phyloP scores from a whole-genome alignment of 2,329 filamentous ascomycete genomes.

The Alternaria postmessia region DNA sequence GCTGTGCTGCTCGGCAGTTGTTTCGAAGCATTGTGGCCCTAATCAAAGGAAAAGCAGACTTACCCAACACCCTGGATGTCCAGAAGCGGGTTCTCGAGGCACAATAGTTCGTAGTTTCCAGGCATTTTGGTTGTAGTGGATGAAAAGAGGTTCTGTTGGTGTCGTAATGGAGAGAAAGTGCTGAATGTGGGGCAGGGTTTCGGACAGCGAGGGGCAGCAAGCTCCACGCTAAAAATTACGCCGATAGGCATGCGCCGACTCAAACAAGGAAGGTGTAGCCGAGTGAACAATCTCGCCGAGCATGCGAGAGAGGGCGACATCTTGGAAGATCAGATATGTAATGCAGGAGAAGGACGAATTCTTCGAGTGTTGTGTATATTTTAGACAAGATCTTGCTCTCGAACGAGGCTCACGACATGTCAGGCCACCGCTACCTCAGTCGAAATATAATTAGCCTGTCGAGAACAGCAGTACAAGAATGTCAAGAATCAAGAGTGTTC shows the following conservation, averaged over 20 bases:
- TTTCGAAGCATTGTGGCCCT: not conserved
- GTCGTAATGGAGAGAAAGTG: conserved; percentile 25
- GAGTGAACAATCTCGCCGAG: conserved; percentile 1
- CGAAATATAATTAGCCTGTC: not conserved
- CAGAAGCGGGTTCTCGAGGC: conserved; percentile 96
- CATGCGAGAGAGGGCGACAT: not conserved
- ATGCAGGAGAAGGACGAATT: not conserved
- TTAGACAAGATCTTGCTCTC: not conserved
- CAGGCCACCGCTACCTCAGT: not conserved
- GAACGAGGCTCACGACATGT: not conserved
- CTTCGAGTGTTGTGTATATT: not conserved
- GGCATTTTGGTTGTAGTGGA: conserved; percentile 66
- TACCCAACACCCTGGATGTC: conserved; percentile 88
- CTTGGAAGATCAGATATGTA: not conserved
- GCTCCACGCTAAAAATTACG: conserved; percentile 23
- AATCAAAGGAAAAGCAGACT: conserved; percentile 28
- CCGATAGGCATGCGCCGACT: conserved; percentile 4
- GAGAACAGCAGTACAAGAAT: not conserved
- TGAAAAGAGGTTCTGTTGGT: conserved; percentile 20
- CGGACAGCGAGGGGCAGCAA: conserved; percentile 24
- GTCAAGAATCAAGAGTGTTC: not conserved
- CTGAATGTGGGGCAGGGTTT: conserved; percentile 29
- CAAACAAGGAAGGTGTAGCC: conserved; percentile 12
- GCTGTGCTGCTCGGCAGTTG: conserved; percentile 14
- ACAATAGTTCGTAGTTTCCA: conserved; percentile 88